Evolutionary conservation across 257 asterid genomes (phyloP), one percentile per base, ranked within the genome.

Genomic region (Misopates orontium): DNA sequence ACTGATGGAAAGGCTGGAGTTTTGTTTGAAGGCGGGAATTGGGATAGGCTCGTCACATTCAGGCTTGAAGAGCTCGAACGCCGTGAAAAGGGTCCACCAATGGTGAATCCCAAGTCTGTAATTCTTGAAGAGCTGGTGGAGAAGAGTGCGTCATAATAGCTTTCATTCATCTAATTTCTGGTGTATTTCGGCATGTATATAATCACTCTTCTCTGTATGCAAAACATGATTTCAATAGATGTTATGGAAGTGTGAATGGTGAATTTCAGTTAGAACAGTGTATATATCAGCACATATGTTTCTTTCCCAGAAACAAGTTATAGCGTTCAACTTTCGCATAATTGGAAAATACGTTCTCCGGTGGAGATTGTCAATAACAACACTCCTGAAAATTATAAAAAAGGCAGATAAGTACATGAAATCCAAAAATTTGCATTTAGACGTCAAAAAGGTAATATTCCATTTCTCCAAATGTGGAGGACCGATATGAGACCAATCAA

Each of bases 1-100:
- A 91, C 90, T 1, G 96, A 91, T 73, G 98, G 96, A 5, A 87
- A 89, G 50, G 98, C 91, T 5, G 96, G 89, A 14, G 95, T 89
- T 56, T 82, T 89, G 53, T 89, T 89, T 60, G 98, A 91, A 80
- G 96, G 96, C 18, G 98, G 96, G 64, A 87, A 80, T 17, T 89
- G 96, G 96, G 98, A 89, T 76, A 71, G 77, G 67, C 79, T 91
- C 57, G 64, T 85, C 24, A 85, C 90, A 16, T 87, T 85, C 78
- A 63, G 88, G 85, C 95, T 91, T 14, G 96, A 91, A 1, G 95
- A 89, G 69, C 96, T 89, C 12, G 95, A 85, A 72, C 84, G 96
- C 66, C 91, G 95, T 2, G 86, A 86, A 55, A 80, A 83, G 80
- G 95, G 95, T 0, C 95, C 98, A 10, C 95, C 92, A 0, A 89